Conservation (phyloP, 2,329 filamentous ascomycete genomes). For the Pseudocercospora cruenta region DNA sequence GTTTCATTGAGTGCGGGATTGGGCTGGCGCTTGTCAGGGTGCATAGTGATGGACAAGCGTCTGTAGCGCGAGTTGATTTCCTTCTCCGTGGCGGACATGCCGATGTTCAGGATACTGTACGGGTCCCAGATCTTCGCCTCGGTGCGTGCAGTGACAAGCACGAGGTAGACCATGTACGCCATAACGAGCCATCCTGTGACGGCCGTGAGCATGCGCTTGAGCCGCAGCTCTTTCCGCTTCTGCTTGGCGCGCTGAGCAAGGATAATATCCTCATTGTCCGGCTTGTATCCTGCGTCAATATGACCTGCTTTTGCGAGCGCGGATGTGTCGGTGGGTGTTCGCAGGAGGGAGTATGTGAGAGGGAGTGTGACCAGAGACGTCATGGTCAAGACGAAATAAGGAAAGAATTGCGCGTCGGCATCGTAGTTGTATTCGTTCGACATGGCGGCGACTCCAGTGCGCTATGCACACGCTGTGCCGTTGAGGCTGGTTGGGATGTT, state of each 20-base stretch:
- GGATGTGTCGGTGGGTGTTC: conserved; percentile 69
- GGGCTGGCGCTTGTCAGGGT: conserved; percentile 89
- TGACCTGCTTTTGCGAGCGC: conserved; percentile 79
- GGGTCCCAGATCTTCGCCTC: conserved; percentile 88
- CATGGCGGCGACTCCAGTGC: conserved; percentile 59
- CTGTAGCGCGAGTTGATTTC: conserved; percentile 92
- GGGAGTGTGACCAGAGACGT: conserved; percentile 85
- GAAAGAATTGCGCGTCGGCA: conserved; percentile 97
- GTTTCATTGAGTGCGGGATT: conserved; percentile 90
- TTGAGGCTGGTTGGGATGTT: not conserved
- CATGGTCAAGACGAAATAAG: conserved; percentile 95
- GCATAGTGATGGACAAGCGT: conserved; percentile 79
- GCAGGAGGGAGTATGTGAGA: conserved; percentile 82
- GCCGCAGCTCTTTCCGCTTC: conserved; percentile 83
- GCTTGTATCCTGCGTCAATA: conserved; percentile 79
- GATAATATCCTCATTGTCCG: conserved; percentile 81
- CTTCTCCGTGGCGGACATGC: conserved; percentile 82
- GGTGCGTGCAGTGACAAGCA: conserved; percentile 73
- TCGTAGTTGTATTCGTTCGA: conserved; percentile 98
- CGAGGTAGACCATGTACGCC: conserved; percentile 89
- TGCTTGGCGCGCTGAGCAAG: conserved; percentile 81
- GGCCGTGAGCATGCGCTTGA: conserved; percentile 81
- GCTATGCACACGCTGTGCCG: conserved; percentile 11
- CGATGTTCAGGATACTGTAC: conserved; percentile 88
- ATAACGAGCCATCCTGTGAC: conserved; percentile 80